These are phyloP conservation scores for Rhizophora apiculata DNA, from an alignment of 345 rosid genomes.

Conservation along the genomic window DNA sequence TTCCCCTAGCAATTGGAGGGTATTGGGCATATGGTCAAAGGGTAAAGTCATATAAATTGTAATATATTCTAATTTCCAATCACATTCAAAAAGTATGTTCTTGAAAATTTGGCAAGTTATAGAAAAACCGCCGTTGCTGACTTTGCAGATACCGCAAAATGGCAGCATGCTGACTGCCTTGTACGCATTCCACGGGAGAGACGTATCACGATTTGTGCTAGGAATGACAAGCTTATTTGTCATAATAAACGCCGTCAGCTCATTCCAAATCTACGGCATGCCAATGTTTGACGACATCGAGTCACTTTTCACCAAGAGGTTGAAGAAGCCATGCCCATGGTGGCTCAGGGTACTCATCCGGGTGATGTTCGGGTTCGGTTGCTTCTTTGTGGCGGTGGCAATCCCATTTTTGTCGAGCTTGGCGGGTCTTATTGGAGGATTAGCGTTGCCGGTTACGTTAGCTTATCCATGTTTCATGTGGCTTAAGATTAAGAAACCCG, in stretches of 20 bases:
- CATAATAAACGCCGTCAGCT: conserved; percentile 26
- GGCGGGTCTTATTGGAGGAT: conserved; percentile 32
- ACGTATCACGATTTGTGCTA: conserved; percentile 22
- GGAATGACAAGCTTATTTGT: conserved; percentile 27
- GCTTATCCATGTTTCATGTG: conserved; percentile 43
- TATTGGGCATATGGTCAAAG: conserved; percentile 40
- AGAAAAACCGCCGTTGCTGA: background rate
- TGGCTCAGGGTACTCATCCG: conserved; percentile 28
- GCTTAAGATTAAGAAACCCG: conserved; percentile 35
- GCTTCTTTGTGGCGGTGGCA: conserved; percentile 35
- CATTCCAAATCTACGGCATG: conserved; percentile 38
- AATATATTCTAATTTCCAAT: background rate
- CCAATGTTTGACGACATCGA: conserved; percentile 30
- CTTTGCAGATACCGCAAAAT: conserved; percentile 24
- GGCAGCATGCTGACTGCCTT: conserved; percentile 33
- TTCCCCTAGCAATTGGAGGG: conserved; percentile 40
- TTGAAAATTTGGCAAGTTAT: background rate
- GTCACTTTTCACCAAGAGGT: conserved; percentile 16
- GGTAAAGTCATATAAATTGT: conserved; percentile 5
- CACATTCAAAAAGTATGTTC: background rate
- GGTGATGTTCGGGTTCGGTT: conserved; percentile 20
- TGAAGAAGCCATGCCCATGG: conserved; percentile 26
- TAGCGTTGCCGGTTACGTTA: conserved; percentile 30
- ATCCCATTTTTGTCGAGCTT: conserved; percentile 29
- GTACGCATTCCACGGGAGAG: conserved; percentile 19